Evolutionary conservation across 352 stramenopile genomes (phyloP).

Genomic region (Thalassiosira ordinaria): DNA sequence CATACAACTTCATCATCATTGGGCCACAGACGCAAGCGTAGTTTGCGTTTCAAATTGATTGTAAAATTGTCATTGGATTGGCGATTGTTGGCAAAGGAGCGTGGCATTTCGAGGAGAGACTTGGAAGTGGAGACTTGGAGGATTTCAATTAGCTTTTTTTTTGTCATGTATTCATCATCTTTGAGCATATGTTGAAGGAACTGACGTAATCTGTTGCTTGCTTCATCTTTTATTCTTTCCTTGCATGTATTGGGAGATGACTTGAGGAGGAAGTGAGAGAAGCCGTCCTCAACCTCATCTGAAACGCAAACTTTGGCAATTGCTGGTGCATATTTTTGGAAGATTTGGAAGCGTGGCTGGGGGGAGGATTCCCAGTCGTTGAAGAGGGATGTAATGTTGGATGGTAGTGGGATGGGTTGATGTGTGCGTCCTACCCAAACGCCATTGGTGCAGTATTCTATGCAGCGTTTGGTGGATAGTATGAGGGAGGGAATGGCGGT

Average conservation of each 20-base stretch:
- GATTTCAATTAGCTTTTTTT: background rate
- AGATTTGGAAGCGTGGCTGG: background rate
- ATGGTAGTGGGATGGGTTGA: background rate
- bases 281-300: background rate
- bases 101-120: background rate
- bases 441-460: background rate
- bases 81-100: background rate
- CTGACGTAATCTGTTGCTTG: background rate
- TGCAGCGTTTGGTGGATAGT: background rate
- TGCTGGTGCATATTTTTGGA: background rate
- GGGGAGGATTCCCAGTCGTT: background rate
- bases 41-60: slow-evolving; percentile 3
- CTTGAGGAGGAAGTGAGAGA: background rate
- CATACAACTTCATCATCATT: background rate
- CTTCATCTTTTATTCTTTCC: background rate
- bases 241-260: background rate
- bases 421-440: background rate
- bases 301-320: background rate
- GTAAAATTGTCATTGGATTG: background rate
- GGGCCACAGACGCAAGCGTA: background rate
- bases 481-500: slow-evolving; percentile 27
- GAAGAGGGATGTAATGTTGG: slow-evolving; percentile 12
- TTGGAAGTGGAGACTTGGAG: background rate
- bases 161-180: background rate
- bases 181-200: background rate